Conservation (phyloP, 2,329 filamentous ascomycete genomes). For the Fusarium sororula region DNA sequence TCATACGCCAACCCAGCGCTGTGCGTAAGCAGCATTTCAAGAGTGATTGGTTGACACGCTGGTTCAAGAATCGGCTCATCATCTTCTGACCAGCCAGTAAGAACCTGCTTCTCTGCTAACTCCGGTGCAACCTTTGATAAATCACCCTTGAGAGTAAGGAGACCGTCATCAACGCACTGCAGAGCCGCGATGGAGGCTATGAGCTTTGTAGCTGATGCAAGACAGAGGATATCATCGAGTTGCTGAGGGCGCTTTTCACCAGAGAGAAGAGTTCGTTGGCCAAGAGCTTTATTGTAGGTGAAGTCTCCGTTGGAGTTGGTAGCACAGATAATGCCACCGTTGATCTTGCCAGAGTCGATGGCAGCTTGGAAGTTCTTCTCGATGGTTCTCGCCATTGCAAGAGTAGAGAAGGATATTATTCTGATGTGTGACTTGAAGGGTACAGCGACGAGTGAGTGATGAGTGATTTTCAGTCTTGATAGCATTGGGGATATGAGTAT, state of each 20-base stretch:
- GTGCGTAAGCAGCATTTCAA: slow-evolving; percentile 62
- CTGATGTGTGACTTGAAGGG: fast-evolving
- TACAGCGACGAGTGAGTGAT: fast-evolving
- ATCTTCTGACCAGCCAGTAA: slow-evolving; percentile 56
- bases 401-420: not conserved
- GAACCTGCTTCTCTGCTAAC: slow-evolving; percentile 56
- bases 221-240: slow-evolving; percentile 49
- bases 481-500: not conserved
- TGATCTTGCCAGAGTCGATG: slow-evolving; percentile 55
- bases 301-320: slow-evolving; percentile 51
- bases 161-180: slow-evolving; percentile 63
- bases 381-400: slow-evolving; percentile 44
- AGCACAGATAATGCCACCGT: slow-evolving; percentile 54
- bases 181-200: slow-evolving; percentile 61
- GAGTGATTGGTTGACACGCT: slow-evolving; percentile 53
- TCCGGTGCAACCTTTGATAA: slow-evolving; percentile 57
- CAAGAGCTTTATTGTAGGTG: slow-evolving; percentile 51
- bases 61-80: slow-evolving; percentile 51
- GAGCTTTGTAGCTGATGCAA: slow-evolving; percentile 55
- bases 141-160: slow-evolving; percentile 57
- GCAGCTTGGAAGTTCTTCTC: slow-evolving; percentile 51
- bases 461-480: not conserved
- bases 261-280: slow-evolving; percentile 52
- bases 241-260: slow-evolving; percentile 51
- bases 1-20: slow-evolving; percentile 59